A percentile compares a stretch with the other conserved stretches of the same genome.
These are phyloP conservation scores for Colletotrichum limetticola DNA, from an alignment of 2,329 filamentous ascomycete genomes.

Conservation along the genomic window DNA sequence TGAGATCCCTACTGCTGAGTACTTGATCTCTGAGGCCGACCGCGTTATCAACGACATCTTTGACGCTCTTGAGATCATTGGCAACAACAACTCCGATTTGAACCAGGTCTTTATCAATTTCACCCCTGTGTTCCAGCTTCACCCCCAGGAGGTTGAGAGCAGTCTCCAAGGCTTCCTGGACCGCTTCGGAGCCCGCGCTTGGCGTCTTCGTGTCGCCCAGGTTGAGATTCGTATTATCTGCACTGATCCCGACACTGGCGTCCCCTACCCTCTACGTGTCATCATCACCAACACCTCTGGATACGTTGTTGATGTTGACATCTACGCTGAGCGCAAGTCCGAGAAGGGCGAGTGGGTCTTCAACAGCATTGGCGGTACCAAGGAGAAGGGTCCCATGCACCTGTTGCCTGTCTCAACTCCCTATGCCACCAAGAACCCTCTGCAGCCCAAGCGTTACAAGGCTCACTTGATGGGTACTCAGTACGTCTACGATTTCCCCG, in stretches of 20 bases:
- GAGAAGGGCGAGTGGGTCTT: constrained; percentile 99
- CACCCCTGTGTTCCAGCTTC: constrained; percentile 92
- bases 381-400: constrained; percentile 95
- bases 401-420: constrained; percentile 89
- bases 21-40: constrained; percentile 96
- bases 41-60: constrained; percentile 97
- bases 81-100: constrained; percentile 98
- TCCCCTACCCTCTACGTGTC: constrained; percentile 91
- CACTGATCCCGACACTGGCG: constrained; percentile 86
- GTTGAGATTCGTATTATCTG: constrained; percentile 99
- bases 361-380: constrained; percentile 95
- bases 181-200: constrained; percentile 92
- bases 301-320: constrained; percentile 96
- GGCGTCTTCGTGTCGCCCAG: constrained; percentile 95
- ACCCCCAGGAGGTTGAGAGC: constrained; percentile 90
- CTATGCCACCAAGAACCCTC: constrained; percentile 97
- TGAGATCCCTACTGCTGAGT: constrained; percentile 98
- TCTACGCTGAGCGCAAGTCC: constrained; percentile 97
- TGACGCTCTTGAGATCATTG: constrained; percentile 97
- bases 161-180: constrained; percentile 95
- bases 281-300: constrained; percentile 98
- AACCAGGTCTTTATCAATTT: constrained; percentile 99
- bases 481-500: constrained; percentile 99
- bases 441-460: constrained; percentile 99
- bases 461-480: constrained; percentile 99